These are phyloP conservation scores for Camellia japonica DNA, from an alignment of 148 eudicot genomes.

Conservation along the genomic window DNA sequence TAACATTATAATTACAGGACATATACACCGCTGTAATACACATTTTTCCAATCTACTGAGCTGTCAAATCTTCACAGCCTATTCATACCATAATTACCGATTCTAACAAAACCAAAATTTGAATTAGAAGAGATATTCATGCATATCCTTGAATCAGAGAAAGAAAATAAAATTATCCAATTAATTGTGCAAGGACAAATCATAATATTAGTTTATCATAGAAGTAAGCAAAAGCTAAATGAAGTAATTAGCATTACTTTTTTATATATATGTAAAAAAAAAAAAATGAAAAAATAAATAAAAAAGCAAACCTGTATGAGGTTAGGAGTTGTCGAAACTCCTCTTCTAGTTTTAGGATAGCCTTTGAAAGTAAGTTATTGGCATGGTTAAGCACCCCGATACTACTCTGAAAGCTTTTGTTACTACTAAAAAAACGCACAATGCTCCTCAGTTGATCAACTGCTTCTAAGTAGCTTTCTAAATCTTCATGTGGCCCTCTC, in stretches of 20 bases:
- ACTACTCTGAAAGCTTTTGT: slow-evolving; percentile 55
- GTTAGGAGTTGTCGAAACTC: slow-evolving; percentile 70
- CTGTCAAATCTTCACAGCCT: too few species aligned
- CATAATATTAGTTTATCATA: neutral
- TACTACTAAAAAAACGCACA: slow-evolving; percentile 52
- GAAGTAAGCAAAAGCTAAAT: neutral
- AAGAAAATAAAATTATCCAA: neutral
- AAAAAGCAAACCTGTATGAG: slow-evolving; percentile 55
- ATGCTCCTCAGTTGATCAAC: slow-evolving; percentile 64
- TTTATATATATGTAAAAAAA: neutral
- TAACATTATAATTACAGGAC: too few species aligned
- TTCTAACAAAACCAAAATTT: too few species aligned
- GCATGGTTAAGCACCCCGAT: slow-evolving; percentile 54
- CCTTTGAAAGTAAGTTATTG: slow-evolving; percentile 59
- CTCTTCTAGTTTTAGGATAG: slow-evolving; percentile 66
- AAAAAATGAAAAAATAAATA: neutral
- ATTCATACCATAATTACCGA: too few species aligned
- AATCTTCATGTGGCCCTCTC: slow-evolving; percentile 93
- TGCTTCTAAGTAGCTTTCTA: slow-evolving; percentile 88
- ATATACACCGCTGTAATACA: too few species aligned
- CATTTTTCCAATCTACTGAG: too few species aligned
- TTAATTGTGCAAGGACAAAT: neutral
- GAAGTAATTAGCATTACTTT: too few species aligned
- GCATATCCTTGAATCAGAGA: neutral
- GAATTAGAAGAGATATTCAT: too few species aligned